Conservation (phyloP, 2,329 filamentous ascomycete genomes). For the Trichoderma sp. region DNA sequence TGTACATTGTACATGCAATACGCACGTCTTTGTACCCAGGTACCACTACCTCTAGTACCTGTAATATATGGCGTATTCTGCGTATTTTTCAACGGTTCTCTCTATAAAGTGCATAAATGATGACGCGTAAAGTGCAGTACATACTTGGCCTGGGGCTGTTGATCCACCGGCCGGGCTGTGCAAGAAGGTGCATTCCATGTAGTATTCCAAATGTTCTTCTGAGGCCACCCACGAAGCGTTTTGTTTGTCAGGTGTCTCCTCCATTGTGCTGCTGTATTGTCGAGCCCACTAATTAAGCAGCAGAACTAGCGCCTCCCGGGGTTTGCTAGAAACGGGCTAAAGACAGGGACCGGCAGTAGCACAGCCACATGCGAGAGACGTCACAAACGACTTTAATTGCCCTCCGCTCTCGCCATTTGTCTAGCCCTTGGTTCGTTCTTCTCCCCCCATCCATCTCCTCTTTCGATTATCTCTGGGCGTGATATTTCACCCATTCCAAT, state of each 20-base stretch:
- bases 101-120: neutral
- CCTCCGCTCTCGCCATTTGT: neutral
- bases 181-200: neutral
- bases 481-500: neutral
- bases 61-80: neutral
- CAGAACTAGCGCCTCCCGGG: neutral
- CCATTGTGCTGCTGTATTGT: neutral
- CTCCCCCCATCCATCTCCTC: neutral
- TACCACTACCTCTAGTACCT: too few relatives aligned
- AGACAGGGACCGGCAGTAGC: neutral
- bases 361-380: constrained; percentile 11
- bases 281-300: neutral
- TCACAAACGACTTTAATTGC: neutral
- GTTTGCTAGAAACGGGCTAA: neutral
- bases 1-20: neutral
- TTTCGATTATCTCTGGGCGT: neutral
- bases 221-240: neutral
- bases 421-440: neutral
- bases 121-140: neutral
- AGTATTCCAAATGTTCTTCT: neutral
- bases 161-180: neutral
- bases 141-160: too few relatives aligned
- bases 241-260: neutral
- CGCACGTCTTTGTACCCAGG: neutral
- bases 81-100: neutral